Percentiles rank a stretch among this genome's conserved stretches.
Evolutionary conservation across 495 filamentous ascomycete species (phyloP).

Genomic region (Aspergillus bridgeri): DNA sequence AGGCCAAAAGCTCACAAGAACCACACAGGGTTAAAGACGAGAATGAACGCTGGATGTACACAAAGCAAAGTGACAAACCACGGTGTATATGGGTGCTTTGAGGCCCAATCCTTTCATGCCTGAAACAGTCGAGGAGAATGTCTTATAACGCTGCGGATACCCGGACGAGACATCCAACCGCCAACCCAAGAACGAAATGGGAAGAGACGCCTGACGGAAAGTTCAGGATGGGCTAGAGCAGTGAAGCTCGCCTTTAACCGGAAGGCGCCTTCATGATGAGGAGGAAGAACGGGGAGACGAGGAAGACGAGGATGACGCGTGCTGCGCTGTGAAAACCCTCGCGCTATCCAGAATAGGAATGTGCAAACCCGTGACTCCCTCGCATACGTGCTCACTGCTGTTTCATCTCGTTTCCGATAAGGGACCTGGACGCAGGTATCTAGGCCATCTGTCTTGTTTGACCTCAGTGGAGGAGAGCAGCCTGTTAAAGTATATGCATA

Average conservation of each 20-base stretch:
- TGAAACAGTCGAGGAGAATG: not conserved
- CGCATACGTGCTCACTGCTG: not conserved
- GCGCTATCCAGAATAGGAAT: not conserved
- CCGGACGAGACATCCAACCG: too few species aligned
- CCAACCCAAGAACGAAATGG: conserved; percentile 3
- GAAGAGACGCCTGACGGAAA: not conserved
- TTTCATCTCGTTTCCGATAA: not conserved
- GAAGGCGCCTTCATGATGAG: too few species aligned
- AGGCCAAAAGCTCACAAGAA: too few species aligned
- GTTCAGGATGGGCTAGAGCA: not conserved
- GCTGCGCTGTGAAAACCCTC: not conserved
- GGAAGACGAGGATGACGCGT: too few species aligned
- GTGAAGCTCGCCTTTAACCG: not conserved
- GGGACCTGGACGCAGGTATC: not conserved
- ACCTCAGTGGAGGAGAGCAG: not conserved
- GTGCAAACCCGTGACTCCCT: not conserved
- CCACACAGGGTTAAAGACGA: too few species aligned
- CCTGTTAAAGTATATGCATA: not conserved
- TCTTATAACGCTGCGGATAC: not conserved
- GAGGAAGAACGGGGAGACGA: too few species aligned
- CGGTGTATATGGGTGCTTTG: not conserved
- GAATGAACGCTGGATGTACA: too few species aligned
- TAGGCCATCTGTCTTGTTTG: not conserved
- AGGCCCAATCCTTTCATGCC: not conserved
- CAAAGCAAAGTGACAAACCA: not conserved